Base-by-base conservation (phyloP, 306 rosid species). In the Cucumis sativus region DNA sequence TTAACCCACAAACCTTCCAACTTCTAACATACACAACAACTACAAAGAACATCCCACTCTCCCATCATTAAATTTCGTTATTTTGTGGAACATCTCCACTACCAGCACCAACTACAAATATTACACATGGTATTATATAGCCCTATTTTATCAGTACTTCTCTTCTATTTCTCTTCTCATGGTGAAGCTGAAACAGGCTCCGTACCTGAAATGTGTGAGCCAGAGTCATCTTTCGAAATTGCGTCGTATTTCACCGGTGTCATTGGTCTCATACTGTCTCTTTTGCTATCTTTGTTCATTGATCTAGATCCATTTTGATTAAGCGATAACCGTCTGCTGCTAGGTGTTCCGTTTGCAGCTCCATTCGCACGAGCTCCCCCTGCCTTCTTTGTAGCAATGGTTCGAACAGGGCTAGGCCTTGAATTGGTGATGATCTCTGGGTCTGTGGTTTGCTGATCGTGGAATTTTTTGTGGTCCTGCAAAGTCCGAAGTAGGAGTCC, bases 401-500 rank as follows among this genome's bases (percentile, higher is more conserved):
- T 84, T 84, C 98, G 88, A 75, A 89, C 97, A 59, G 97, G 97
- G 80, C 97, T 90, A 21, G 96, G 91, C 87, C 85, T 92, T 63
- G 97, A 84, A 35, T 91, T 88, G 83, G 87, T 89, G 40, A 86
- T 74, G 74, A 86, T 70, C 83, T 92, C 98, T 80, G 87, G 97
- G 62, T 95, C 98, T 47, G 98, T 78, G 85, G 60, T 88, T 78
- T 87, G 97, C 78, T 30, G 92, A 79, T 95, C 98, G 10, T 86
- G 92, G 81, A 82, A 82, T 86, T 95, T 95, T 85, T 95, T 95
- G 78, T 95, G 98, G 80, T 95, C 98, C 98, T 92, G 86, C 77
- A 33, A 49, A 8, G 76, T 25, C 76, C 76, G 25, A 13, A n/a
- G 8, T 71, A 71, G 25, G 21, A 47, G 41, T 41, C 20, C 59